These are phyloP conservation scores for Nakataea oryzae DNA, from an alignment of 2,329 filamentous ascomycete species.

Conservation along the genomic window DNA sequence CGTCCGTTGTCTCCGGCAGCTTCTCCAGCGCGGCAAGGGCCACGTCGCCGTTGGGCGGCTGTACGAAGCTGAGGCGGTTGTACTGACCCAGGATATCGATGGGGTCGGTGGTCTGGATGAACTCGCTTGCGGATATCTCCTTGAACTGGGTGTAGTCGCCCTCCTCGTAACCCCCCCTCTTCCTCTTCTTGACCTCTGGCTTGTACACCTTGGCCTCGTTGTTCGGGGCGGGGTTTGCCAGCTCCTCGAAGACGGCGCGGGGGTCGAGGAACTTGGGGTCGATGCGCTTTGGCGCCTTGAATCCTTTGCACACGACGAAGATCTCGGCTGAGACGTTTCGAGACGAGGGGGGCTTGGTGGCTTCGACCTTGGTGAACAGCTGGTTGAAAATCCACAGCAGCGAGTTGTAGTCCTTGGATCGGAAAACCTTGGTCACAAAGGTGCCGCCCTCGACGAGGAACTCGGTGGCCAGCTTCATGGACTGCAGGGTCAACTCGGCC, in stretches of 20 bases:
- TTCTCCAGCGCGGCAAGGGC: conserved; percentile 78
- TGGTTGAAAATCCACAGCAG: conserved; percentile 97
- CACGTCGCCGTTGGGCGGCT: conserved; percentile 71
- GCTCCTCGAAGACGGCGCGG: conserved; percentile 80
- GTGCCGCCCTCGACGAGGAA: conserved; percentile 83
- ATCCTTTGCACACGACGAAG: conserved; percentile 93
- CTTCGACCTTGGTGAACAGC: conserved; percentile 88
- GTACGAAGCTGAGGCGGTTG: conserved; percentile 76
- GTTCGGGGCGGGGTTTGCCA: conserved; percentile 77
- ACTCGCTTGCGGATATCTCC: conserved; percentile 78
- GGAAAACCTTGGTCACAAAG: conserved; percentile 95
- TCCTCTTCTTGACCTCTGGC: conserved; percentile 92
- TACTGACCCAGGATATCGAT: conserved; percentile 81
- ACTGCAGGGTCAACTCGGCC: conserved; percentile 82
- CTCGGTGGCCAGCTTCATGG: conserved; percentile 87
- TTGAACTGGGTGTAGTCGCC: conserved; percentile 91
- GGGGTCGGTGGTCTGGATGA: conserved; percentile 86
- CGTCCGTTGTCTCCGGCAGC: conserved; percentile 75
- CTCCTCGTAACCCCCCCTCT: conserved; percentile 95
- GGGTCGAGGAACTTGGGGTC: conserved; percentile 91
- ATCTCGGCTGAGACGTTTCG: conserved; percentile 97
- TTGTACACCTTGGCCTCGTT: conserved; percentile 98
- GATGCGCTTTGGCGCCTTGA: conserved; percentile 86
- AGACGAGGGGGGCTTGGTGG: conserved; percentile 92
- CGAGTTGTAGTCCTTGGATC: conserved; percentile 94